phyloP scores from a whole-genome alignment of 2,329 filamentous ascomycete genomes.

The Pseudogymnoascus sp. region DNA sequence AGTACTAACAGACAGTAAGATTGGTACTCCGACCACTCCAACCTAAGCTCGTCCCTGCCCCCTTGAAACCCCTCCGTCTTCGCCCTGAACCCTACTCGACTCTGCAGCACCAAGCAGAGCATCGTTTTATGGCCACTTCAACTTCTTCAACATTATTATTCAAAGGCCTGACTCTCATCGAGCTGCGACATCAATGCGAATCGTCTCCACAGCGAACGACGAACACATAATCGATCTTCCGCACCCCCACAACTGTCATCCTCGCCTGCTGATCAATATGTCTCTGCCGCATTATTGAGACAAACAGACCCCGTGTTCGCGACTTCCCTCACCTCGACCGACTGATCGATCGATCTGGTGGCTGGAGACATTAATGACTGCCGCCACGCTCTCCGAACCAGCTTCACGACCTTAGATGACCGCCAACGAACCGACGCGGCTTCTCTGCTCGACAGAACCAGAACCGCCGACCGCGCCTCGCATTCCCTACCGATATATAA shows the following conservation, averaged over 20 bases:
- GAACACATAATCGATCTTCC: not conserved
- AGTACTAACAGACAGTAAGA: slow-evolving; percentile 38
- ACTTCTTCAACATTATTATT: not conserved
- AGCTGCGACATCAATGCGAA: not conserved
- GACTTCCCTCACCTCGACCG: not conserved
- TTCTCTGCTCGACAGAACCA: not conserved
- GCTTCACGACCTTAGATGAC: not conserved
- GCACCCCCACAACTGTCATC: not conserved
- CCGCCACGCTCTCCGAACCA: not conserved
- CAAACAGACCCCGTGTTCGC: not conserved
- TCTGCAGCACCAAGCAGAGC: not conserved
- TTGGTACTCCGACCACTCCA: not conserved
- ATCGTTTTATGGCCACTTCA: not conserved
- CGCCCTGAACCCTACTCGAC: not conserved
- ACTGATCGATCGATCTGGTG: not conserved
- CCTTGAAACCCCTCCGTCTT: not conserved
- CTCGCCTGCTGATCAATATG: not conserved
- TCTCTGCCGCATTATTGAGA: not conserved
- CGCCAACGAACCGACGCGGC: not conserved
- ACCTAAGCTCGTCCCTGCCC: not conserved
- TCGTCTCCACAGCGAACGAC: not conserved
- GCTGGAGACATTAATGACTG: not conserved
- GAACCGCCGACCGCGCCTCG: not conserved
- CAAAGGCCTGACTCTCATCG: not conserved
- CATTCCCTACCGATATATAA: not conserved